phyloP scores from a whole-genome alignment of 306 rosid species.

The Gastrolobium bilobum region DNA sequence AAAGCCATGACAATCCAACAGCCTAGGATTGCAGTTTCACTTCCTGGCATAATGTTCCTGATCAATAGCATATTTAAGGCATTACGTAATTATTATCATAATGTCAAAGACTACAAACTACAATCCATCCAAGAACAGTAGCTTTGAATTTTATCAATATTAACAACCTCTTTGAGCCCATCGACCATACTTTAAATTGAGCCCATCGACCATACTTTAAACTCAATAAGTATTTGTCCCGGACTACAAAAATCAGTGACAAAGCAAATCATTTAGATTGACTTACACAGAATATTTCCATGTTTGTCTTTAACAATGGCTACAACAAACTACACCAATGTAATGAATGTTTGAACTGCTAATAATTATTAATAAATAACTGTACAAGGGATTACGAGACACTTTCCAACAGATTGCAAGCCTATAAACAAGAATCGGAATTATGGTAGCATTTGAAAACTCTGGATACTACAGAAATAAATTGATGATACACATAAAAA shows the following conservation, averaged over 20 bases:
- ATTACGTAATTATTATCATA: neutral
- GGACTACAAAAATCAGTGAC: neutral
- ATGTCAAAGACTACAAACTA: neutral
- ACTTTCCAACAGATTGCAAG: conserved; percentile 53
- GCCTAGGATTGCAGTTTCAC: too few relatives aligned
- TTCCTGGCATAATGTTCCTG: neutral
- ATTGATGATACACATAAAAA: conserved; percentile 56
- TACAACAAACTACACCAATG: conserved; percentile 28
- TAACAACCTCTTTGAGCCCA: neutral
- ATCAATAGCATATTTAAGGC: neutral
- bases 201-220: neutral
- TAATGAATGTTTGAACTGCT: conserved; percentile 43
- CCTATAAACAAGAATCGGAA: conserved; percentile 60
- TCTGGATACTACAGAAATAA: conserved; percentile 49
- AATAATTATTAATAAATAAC: conserved; percentile 44
- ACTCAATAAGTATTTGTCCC: conserved; percentile 13
- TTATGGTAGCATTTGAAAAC: conserved; percentile 52
- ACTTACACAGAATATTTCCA: conserved; percentile 6
- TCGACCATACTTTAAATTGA: neutral
- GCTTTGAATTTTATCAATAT: neutral
- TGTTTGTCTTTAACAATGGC: conserved; percentile 20
- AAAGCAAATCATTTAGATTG: neutral
- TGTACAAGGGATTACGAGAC: conserved; percentile 48
- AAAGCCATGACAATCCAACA: neutral
- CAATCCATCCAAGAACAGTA: neutral